phyloP scores from a whole-genome alignment of 164 flowering plant genomes.

The grape (Vitis vinifera) region DNA sequence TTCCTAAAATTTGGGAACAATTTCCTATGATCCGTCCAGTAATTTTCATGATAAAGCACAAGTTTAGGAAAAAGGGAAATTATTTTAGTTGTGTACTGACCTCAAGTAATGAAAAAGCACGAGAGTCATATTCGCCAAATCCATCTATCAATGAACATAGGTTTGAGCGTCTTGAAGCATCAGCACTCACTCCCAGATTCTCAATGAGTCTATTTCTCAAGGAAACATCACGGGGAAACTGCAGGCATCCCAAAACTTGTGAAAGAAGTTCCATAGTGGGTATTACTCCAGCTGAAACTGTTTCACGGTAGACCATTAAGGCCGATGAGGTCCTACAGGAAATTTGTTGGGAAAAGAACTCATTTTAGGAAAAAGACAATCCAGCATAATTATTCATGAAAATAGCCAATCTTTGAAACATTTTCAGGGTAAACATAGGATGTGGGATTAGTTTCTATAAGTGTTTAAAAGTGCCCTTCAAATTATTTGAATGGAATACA shows the following conservation, averaged over 20 bases:
- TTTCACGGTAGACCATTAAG: slow-evolving; percentile 68
- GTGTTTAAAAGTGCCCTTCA: not conserved
- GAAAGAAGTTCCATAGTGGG: slow-evolving; percentile 72
- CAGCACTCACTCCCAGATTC: slow-evolving; percentile 51
- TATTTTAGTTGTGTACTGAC: slow-evolving; percentile 32
- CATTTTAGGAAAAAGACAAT: not conserved
- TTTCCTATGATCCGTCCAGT: not conserved
- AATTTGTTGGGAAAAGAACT: not conserved
- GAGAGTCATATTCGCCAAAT: slow-evolving; percentile 90
- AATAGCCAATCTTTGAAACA: not conserved
- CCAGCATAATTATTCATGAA: not conserved
- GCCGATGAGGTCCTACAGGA: slow-evolving; percentile 76
- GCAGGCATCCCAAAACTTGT: slow-evolving; percentile 78
- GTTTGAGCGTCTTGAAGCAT: slow-evolving; percentile 46
- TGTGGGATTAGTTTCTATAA: not conserved
- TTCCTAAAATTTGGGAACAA: slow-evolving; percentile 46
- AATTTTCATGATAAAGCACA: not conserved
- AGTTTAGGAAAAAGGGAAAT: not conserved
- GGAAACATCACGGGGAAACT: slow-evolving; percentile 67
- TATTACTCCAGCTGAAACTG: slow-evolving; percentile 49
- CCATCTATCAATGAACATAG: slow-evolving; percentile 74
- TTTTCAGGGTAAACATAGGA: not conserved
- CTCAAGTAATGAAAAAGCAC: slow-evolving; percentile 88
- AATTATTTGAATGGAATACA: not conserved
- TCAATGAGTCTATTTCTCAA: slow-evolving; percentile 59